Percentiles rank a stretch among this genome's conserved stretches.
These are phyloP conservation scores for Neonectria faginata DNA, from an alignment of 2,329 filamentous ascomycete species.

Conservation along the genomic window DNA sequence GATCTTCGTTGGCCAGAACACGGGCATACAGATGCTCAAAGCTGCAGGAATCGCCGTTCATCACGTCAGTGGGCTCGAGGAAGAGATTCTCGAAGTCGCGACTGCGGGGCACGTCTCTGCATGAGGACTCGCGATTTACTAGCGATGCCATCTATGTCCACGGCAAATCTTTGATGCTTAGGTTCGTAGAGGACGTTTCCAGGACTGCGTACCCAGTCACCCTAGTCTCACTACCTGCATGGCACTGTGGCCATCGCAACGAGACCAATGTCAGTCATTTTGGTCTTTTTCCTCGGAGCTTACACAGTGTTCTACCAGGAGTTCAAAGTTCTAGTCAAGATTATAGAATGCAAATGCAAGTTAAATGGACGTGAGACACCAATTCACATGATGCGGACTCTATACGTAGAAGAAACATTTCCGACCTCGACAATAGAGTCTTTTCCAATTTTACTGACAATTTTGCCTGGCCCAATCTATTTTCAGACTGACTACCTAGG, in stretches of 20 bases:
- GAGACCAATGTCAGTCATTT: background rate
- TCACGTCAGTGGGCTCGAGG: constrained; percentile 79
- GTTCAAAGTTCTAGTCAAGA: background rate
- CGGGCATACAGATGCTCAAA: constrained; percentile 76
- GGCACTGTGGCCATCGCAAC: background rate
- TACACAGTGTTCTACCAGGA: background rate
- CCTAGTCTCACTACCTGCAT: background rate
- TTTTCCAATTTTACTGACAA: background rate
- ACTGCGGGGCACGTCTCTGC: constrained; percentile 76
- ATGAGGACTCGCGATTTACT: constrained; percentile 10
- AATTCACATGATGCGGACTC: background rate
- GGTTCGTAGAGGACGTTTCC: background rate
- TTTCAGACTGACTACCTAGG: background rate
- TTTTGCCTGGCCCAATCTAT: background rate
- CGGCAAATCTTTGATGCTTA: background rate
- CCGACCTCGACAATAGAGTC: background rate
- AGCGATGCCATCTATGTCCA: background rate
- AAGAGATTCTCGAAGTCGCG: constrained; percentile 83
- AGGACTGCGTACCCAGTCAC: background rate
- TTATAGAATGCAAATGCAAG: background rate
- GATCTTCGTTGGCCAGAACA: constrained; percentile 87
- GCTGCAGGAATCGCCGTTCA: constrained; percentile 79
- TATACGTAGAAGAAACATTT: background rate
- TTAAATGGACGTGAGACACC: background rate
- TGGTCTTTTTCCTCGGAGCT: background rate